Evolutionary conservation across 805 yeast genomes (phyloP), one percentile per base, ranked within the genome.

Genomic region (Zygotorulaspora florentina): DNA sequence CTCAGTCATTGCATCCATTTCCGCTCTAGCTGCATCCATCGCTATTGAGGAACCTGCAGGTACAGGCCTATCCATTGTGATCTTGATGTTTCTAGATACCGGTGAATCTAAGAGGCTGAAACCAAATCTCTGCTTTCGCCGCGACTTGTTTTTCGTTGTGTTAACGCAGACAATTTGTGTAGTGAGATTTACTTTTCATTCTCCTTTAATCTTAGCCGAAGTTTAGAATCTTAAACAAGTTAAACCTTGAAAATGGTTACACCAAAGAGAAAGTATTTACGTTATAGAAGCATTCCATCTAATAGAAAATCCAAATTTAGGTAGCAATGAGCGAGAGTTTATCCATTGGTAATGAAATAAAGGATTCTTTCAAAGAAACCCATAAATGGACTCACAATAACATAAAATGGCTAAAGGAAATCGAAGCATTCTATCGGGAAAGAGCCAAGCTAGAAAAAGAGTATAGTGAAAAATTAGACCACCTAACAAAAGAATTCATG

Each of bases 361-460:
- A 84, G 58, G 97, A 93, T 64, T 81, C 87, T 11, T 93, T 73
- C 71, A 83, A 85, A 52, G 74, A 76, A 39, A 86, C 96, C 1
- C 76, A 78, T 49, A 81, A 80, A 48, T 93, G 98, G 98, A 77
- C 84, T 41, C 67, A 71, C 41, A 79, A 81, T 45, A 89, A 93
- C 35, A 67, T 86, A 42, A 74, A 73, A 36, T 90, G 93, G 85
- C 69, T 91, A 9, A 65, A 71, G 0, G 98, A 91, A 54, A 69
- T 93, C 8, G 95, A 87, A 58, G 75, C 74, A 35, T 93, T 91
- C 63, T 93, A 90, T 66, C 76, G 79, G 30, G 96, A 89, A 65
- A 72, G 98, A 30, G 82, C 96, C 1, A 64, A 71, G 12, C 75
- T 93, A 43, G 99, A 93, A 66, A 79, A 76, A 54, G 98, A 91